Percentiles rank a stretch among this genome's conserved stretches.
Conservation (phyloP, 495 filamentous ascomycete genomes). For the Podospora didyma region DNA sequence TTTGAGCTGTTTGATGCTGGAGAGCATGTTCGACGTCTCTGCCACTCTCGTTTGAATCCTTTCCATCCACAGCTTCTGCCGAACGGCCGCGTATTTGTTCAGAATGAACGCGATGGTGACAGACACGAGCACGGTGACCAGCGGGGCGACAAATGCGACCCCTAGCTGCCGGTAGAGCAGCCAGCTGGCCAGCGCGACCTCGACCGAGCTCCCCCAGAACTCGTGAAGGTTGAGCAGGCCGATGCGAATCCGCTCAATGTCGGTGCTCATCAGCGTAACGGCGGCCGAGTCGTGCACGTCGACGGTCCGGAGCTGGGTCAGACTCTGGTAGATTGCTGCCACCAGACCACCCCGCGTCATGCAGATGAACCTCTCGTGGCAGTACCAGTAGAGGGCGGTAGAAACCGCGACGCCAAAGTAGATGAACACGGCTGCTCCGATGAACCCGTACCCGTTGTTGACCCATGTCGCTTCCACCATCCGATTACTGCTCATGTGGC, state of each 20-base stretch:
- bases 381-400: conserved; percentile 48
- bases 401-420: conserved; percentile 24
- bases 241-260: conserved; percentile 24
- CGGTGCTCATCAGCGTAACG: conserved; percentile 56
- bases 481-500: conserved; percentile 37
- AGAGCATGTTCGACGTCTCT: too few species aligned
- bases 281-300: conserved; percentile 40
- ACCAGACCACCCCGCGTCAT: too few species aligned
- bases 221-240: conserved; percentile 19
- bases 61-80: too few species aligned
- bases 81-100: too few species aligned
- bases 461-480: conserved; percentile 38
- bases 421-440: conserved; percentile 20
- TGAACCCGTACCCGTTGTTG: conserved; percentile 28
- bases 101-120: conserved; percentile 9
- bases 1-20: too few species aligned
- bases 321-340: too few species aligned
- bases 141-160: conserved; percentile 52
- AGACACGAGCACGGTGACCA: conserved; percentile 32
- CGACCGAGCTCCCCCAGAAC: conserved; percentile 40
- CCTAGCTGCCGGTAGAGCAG: conserved; percentile 51
- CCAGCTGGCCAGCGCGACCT: conserved; percentile 51
- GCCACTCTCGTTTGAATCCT: too few species aligned
- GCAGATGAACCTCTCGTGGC: too few species aligned
- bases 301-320: background rate